Percentiles rank a stretch among this genome's conserved stretches.
These are phyloP conservation scores for Plasmopara viticola DNA, from an alignment of 352 stramenopile species.

Conservation along the genomic window DNA sequence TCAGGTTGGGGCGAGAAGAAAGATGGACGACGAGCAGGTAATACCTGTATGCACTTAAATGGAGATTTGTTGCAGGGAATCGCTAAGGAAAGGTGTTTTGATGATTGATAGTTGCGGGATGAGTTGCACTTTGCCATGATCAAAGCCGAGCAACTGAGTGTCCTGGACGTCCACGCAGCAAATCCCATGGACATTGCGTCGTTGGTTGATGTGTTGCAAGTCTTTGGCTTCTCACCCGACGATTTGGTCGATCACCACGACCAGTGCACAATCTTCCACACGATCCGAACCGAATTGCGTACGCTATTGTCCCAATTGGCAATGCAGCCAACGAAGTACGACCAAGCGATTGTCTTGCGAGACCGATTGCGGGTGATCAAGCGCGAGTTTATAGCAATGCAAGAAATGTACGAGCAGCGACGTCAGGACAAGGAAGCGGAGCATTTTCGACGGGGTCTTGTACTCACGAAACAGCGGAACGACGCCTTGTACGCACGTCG, in stretches of 20 bases:
- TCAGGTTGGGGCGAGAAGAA: not conserved
- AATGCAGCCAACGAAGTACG: conserved; percentile 32
- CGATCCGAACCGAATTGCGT: conserved; percentile 42
- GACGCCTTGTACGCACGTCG: conserved; percentile 30
- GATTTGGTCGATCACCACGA: conserved; percentile 70
- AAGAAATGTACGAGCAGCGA: conserved; percentile 47
- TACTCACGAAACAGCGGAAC: conserved; percentile 33
- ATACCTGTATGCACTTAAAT: no score
- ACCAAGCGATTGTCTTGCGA: conserved; percentile 59
- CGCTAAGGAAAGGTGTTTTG: not conserved
- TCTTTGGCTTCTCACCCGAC: conserved; percentile 56
- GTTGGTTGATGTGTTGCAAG: conserved; percentile 58
- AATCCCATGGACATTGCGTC: conserved; percentile 62
- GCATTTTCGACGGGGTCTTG: conserved; percentile 42
- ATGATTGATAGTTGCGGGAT: conserved; percentile 40
- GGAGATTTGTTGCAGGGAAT: not conserved
- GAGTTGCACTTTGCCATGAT: conserved; percentile 73
- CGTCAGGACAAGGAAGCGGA: conserved; percentile 42
- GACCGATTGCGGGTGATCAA: conserved; percentile 60
- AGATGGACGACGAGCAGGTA: conserved; percentile 51
- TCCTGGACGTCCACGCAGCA: conserved; percentile 24
- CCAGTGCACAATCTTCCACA: conserved; percentile 64
- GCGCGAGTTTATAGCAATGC: conserved; percentile 59
- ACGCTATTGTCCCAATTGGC: no score
- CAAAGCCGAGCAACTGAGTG: conserved; percentile 42